Base-by-base conservation (phyloP, 129 eudicot species). In the Ambrosia trifida region DNA sequence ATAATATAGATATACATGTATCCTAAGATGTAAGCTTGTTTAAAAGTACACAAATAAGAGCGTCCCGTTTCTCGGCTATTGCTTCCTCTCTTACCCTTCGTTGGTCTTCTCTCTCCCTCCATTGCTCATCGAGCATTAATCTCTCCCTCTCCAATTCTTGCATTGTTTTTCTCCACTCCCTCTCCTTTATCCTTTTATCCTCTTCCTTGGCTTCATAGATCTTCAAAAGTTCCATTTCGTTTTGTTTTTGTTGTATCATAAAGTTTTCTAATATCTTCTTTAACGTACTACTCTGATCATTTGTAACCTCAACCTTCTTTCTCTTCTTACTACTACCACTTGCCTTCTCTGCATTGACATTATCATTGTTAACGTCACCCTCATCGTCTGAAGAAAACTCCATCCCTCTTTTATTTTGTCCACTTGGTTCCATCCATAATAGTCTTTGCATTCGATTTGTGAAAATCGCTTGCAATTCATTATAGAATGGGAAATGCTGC, bases 101-200 rank as follows among this genome's bases (percentile, higher is more conserved):
- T 75, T 87, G 88, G 44, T 90, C 97, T 50, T 87, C 91, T 68
- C 86, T 74, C 57, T 90, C 97, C 30, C 84, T 79, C 94, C 95
- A 85, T 35, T 83, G 81, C 30, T 73, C 77, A n/a, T 90, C 91
- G 69, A 79, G 79, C 85, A 85, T 78, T 7, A 85, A 46, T 83
- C 95, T 77, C 78, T 90, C 91, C 24, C 85, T 85, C 70, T 90
- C 89, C 74, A 87, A 52, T 2, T 80, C 86, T 76, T 85, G 91
- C 94, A 91, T 91, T 12, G 74, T 88, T 44, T 81, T 88, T 50
- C 96, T 81, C 96, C 96, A 91, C 64, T 86, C 94, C 80, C 75
- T 83, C 67, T 91, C 97, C 76, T 58, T 85, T 53, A 70, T 54
- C 56, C 83, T 77, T 67, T 96, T 82, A 74, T 88, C 96, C 75